These are phyloP conservation scores for Moringa oleifera DNA, from an alignment of 345 rosid species.

Conservation along the genomic window DNA sequence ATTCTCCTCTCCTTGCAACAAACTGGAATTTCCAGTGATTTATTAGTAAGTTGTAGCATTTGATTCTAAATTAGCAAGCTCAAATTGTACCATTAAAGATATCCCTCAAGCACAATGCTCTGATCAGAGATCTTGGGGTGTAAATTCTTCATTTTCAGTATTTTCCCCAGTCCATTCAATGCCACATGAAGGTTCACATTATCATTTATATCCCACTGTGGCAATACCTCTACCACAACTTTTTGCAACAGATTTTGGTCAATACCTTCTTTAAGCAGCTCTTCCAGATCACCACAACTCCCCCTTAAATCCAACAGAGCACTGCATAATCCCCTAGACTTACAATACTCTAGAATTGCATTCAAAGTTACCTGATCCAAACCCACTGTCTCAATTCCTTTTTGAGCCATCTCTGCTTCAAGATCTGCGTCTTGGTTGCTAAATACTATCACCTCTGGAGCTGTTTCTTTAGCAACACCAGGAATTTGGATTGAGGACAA, in stretches of 20 bases:
- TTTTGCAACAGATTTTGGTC: conserved; percentile 52
- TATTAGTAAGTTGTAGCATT: no score
- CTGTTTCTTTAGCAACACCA: conserved; percentile 23
- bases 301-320: conserved; percentile 67
- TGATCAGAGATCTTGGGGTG: conserved; percentile 28
- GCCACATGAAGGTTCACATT: conserved; percentile 9
- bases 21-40: no score
- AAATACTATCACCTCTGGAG: conserved; percentile 37
- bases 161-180: conserved; percentile 30
- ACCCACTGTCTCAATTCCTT: conserved; percentile 40
- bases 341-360: conserved; percentile 47
- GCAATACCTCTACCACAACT: conserved; percentile 52
- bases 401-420: conserved; percentile 26
- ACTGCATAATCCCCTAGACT: conserved; percentile 45
- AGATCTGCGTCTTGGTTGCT: conserved; percentile 23
- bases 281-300: conserved; percentile 33
- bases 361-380: conserved; percentile 37
- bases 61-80: no score
- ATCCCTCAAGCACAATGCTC: conserved; percentile 54
- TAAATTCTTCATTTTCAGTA: conserved; percentile 39
- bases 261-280: conserved; percentile 43
- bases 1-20: no score
- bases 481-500: conserved; percentile 23
- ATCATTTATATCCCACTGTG: conserved; percentile 40
- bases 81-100: conserved; percentile 32